These are phyloP conservation scores for Solanum bukasovii DNA, from an alignment of 257 asterid genomes.

Conservation along the genomic window DNA sequence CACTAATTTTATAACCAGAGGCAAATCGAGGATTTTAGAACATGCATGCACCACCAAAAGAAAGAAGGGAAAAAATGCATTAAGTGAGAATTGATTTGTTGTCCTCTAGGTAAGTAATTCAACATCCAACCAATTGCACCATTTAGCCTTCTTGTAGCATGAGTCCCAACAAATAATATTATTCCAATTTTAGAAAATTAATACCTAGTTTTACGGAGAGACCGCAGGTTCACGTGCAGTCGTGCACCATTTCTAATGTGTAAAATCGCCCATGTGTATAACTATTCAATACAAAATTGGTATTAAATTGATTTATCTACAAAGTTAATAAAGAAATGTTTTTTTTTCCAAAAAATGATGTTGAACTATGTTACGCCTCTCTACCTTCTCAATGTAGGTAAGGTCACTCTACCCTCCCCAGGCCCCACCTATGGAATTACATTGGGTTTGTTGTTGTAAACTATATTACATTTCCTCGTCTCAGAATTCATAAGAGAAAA, in stretches of 20 bases:
- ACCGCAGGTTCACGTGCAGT: not conserved
- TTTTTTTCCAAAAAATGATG: not conserved
- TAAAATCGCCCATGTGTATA: not conserved
- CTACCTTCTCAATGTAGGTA: not conserved
- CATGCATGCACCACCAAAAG: not conserved
- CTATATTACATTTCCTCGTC: not conserved
- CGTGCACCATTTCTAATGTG: not conserved
- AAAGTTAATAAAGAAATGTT: not conserved
- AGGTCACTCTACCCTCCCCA: not conserved
- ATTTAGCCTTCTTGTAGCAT: not conserved
- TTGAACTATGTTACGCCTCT: not conserved
- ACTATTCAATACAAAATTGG: not conserved
- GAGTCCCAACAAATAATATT: not conserved
- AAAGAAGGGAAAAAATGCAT: not conserved
- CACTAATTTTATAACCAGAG: not conserved
- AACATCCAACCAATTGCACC: not conserved
- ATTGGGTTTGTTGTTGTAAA: not conserved
- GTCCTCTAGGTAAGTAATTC: not conserved
- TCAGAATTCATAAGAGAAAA: not conserved
- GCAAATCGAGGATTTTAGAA: not conserved
- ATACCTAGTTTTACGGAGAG: not conserved
- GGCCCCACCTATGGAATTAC: not conserved
- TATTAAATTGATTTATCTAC: not conserved
- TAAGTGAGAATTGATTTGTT: not conserved
- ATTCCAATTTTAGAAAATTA: not conserved